Evolutionary conservation across 2,329 filamentous ascomycete genomes (phyloP).

Genomic region (Curvularia sp.): DNA sequence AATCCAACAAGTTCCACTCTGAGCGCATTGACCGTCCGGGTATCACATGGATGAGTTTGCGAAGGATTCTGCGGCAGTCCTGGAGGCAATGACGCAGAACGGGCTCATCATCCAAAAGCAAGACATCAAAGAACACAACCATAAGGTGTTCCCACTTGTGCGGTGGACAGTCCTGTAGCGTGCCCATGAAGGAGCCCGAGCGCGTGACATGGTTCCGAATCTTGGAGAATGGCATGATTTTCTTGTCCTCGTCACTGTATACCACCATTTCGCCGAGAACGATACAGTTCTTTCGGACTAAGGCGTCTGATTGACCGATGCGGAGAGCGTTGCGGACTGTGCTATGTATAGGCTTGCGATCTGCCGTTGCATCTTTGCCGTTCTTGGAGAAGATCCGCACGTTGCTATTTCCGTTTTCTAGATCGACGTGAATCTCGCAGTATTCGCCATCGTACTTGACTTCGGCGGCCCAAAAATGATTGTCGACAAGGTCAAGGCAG

Average conservation of each 20-base stretch:
- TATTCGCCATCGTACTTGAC: slow-evolving; percentile 89
- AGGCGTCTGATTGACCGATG: slow-evolving; percentile 66
- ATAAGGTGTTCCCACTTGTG: slow-evolving; percentile 65
- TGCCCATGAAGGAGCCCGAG: slow-evolving; percentile 73
- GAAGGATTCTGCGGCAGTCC: slow-evolving; percentile 67
- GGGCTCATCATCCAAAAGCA: slow-evolving; percentile 63
- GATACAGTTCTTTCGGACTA: slow-evolving; percentile 72
- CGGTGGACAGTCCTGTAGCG: slow-evolving; percentile 69
- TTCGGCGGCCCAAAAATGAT: slow-evolving; percentile 73
- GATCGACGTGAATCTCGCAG: slow-evolving; percentile 81
- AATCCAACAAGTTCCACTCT: slow-evolving; percentile 72
- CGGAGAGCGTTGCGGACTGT: slow-evolving; percentile 70
- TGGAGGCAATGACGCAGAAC: slow-evolving; percentile 63
- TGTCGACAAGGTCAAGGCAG: slow-evolving; percentile 70
- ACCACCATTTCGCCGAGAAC: slow-evolving; percentile 84
- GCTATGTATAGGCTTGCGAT: slow-evolving; percentile 68
- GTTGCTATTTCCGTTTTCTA: slow-evolving; percentile 60
- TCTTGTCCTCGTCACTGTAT: slow-evolving; percentile 70
- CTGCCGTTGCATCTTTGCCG: slow-evolving; percentile 83
- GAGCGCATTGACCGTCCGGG: slow-evolving; percentile 72
- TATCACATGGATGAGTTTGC: slow-evolving; percentile 61
- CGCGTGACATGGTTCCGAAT: slow-evolving; percentile 81
- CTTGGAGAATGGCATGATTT: slow-evolving; percentile 78
- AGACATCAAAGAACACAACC: slow-evolving; percentile 67
- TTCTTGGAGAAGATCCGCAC: slow-evolving; percentile 92